phyloP scores from a whole-genome alignment of 2,329 filamentous ascomycete genomes.

The Paramyrothecium sp. region DNA sequence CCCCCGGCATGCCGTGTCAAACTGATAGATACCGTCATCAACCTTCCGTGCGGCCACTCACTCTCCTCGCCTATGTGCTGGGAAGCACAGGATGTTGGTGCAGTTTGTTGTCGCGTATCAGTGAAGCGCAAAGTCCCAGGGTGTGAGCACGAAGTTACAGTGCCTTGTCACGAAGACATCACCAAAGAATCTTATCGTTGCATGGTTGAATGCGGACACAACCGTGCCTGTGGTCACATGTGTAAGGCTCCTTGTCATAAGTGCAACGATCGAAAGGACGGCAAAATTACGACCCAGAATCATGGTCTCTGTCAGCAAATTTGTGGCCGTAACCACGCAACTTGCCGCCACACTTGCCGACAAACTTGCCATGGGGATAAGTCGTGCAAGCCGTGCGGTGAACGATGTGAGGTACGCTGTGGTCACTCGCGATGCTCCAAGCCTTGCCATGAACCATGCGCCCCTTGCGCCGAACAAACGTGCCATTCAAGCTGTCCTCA shows the following conservation, averaged over 20 bases:
- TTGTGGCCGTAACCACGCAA: constrained; percentile 49
- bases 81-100: constrained; percentile 38
- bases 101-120: constrained; percentile 44
- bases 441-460: constrained; percentile 58
- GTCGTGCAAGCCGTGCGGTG: constrained; percentile 47
- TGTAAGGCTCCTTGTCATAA: constrained; percentile 48
- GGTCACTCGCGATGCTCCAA: constrained; percentile 54
- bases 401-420: constrained; percentile 55
- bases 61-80: constrained; percentile 30
- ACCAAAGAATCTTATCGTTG: constrained; percentile 42
- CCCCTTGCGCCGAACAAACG: constrained; percentile 53
- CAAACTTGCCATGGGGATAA: constrained; percentile 49
- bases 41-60: constrained; percentile 42
- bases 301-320: constrained; percentile 47
- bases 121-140: constrained; percentile 48
- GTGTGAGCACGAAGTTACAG: constrained; percentile 52
- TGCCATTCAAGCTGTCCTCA: constrained; percentile 59
- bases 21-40: constrained; percentile 26
- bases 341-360: constrained; percentile 56
- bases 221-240: constrained; percentile 56
- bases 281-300: constrained; percentile 22
- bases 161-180: constrained; percentile 51
- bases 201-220: constrained; percentile 38
- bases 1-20: constrained; percentile 30
- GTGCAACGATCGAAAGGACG: constrained; percentile 41